Percentiles rank a stretch among this genome's conserved stretches.
Conservation (phyloP, 306 rosid species). For the Purshia tridentata region DNA sequence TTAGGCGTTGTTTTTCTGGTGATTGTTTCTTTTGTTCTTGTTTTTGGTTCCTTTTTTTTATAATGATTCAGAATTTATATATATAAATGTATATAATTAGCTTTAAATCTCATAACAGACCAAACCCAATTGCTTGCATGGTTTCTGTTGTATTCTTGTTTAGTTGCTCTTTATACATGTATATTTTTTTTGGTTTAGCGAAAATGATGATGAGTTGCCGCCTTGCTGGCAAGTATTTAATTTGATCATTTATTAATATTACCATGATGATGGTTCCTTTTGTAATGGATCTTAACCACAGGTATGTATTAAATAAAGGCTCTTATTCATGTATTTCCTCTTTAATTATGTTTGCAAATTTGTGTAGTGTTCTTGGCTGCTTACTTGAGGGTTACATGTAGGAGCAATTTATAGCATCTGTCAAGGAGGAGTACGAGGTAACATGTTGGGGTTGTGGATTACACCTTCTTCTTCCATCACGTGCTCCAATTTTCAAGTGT, state of each 20-base stretch:
- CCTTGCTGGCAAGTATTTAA: no score
- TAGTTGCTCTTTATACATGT: background rate
- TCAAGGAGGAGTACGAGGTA: constrained; percentile 54
- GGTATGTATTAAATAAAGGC: background rate
- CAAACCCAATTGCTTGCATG: background rate
- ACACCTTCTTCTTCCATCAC: constrained; percentile 61
- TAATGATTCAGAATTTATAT: background rate
- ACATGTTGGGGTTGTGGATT: constrained; percentile 98
- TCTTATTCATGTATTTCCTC: background rate
- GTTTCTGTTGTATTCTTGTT: background rate
- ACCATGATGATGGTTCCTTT: no score
- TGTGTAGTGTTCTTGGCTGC: constrained; percentile 35
- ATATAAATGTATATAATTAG: background rate
- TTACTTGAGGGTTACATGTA: constrained; percentile 55
- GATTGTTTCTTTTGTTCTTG: background rate
- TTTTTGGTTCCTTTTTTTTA: background rate
- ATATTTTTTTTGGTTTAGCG: background rate
- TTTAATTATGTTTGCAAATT: background rate
- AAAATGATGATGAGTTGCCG: no score
- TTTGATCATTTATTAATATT: no score
- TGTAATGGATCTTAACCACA: background rate
- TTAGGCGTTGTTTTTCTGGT: background rate
- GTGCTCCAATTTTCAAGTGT: constrained; percentile 71
- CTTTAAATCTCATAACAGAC: background rate
- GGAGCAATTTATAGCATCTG: constrained; percentile 58